A percentile compares a stretch with the other conserved stretches of the same genome.
These are phyloP conservation scores for Chrysopogon serrulatus DNA, from an alignment of 176 grass and related monocot genomes.

Conservation along the genomic window DNA sequence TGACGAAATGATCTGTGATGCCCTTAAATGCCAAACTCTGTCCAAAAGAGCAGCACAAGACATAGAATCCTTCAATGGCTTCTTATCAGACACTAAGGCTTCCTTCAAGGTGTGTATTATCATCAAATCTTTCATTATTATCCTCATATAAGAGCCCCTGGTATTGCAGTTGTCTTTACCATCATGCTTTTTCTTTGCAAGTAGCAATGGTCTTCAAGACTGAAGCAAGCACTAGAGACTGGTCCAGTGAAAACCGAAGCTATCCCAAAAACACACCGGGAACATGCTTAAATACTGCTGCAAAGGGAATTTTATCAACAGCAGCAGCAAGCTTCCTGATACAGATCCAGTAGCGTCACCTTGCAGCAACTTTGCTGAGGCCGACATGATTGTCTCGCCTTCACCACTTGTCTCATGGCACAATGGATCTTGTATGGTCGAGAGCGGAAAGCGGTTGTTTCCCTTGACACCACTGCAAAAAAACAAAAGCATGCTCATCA, in stretches of 20 bases:
- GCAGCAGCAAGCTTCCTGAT: conserved; percentile 20
- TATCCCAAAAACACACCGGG: not conserved
- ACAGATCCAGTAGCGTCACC: conserved; percentile 38
- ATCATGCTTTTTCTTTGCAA: conserved; percentile 1
- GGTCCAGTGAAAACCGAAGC: conserved; percentile 22
- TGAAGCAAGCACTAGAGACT: conserved; percentile 53
- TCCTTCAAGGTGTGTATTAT: conserved; percentile 66
- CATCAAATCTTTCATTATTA: conserved; percentile 12
- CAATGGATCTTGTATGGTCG: conserved; percentile 56
- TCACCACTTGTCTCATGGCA: conserved; percentile 92
- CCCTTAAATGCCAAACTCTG: conserved; percentile 44
- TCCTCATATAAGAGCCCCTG: not conserved
- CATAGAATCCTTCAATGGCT: conserved; percentile 62
- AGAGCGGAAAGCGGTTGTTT: conserved; percentile 79
- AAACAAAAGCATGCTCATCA: conserved; percentile 40
- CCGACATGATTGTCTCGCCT: conserved; percentile 70
- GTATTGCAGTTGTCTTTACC: not conserved
- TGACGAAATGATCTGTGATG: conserved; percentile 55
- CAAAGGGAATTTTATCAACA: conserved; percentile 16
- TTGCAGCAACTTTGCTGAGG: conserved; percentile 39
- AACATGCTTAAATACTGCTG: conserved; percentile 19
- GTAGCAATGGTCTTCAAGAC: conserved; percentile 71
- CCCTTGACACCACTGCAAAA: conserved; percentile 73
- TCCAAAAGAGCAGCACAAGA: conserved; percentile 57
- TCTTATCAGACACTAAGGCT: conserved; percentile 56